These are phyloP conservation scores for Emmonsiellopsis sp. DNA, from an alignment of 2,329 filamentous ascomycete species.

Conservation along the genomic window DNA sequence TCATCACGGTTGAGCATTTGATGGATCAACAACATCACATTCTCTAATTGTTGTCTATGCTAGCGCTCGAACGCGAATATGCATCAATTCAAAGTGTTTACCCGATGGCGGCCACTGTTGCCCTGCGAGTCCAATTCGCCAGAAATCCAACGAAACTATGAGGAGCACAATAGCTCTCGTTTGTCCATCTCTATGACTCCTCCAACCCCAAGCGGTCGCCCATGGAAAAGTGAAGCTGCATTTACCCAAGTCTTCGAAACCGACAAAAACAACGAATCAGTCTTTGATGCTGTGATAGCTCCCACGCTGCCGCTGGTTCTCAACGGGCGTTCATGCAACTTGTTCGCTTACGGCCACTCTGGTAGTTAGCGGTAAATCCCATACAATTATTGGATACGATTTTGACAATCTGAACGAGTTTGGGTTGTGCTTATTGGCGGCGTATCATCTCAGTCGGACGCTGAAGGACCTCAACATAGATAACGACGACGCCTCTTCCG, in stretches of 20 bases:
- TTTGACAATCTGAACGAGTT: slow-evolving; percentile 24
- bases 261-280: slow-evolving; percentile 15
- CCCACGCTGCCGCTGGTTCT: slow-evolving; percentile 26
- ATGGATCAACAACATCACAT: too few relatives aligned
- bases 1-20: too few relatives aligned
- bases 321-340: slow-evolving; percentile 28
- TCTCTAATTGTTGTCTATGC: too few relatives aligned
- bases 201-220: slow-evolving; percentile 2
- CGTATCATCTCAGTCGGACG: slow-evolving; percentile 18
- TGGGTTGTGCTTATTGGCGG: slow-evolving; percentile 30
- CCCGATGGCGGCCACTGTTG: slow-evolving; percentile 10
- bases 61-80: not conserved
- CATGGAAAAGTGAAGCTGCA: slow-evolving; percentile 19
- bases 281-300: slow-evolving; percentile 24
- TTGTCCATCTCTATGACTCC: slow-evolving; percentile 4
- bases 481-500: not conserved
- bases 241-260: slow-evolving; percentile 17
- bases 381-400: slow-evolving; percentile 37
- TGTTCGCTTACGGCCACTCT: slow-evolving; percentile 37
- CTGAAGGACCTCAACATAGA: slow-evolving; percentile 19
- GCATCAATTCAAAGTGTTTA: slow-evolving; percentile 8
- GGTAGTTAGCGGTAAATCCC: slow-evolving; percentile 31
- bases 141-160: slow-evolving; percentile 6
- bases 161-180: slow-evolving; percentile 2
- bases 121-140: slow-evolving; percentile 1